Base-by-base conservation (phyloP, 228 moss, liverwort and hornwort genomes). In the Sphagnum fallax region DNA sequence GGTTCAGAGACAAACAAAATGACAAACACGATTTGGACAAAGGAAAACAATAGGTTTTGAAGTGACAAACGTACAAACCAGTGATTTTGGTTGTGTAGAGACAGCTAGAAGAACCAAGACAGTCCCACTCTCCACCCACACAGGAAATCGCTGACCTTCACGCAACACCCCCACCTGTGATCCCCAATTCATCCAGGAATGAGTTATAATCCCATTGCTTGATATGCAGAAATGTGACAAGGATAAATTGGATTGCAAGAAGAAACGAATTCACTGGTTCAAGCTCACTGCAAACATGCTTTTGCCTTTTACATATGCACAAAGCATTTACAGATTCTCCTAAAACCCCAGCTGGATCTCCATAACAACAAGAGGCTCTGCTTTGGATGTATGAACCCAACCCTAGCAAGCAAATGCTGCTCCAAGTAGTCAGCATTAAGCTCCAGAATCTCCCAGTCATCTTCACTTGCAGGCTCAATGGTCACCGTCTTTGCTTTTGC, bases 361-460 rank as follows among this genome's bases (percentile, higher is more conserved):
- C 32, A 32, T 32, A 2, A 32, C 32, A 32, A 32, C 32, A 32
- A 32, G 32, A 32, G 32, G 32, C 2, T 32, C 2, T 32, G 32
- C 32, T 32, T 32, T 32, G 32, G 32, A 32, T 32, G 32, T 8
- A 55, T 55, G 55, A 55, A 55, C 55, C 51, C 16, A 16, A 95
- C 95, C 87, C 87, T 75, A 71, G 90, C 86, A 52, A 98, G 67
- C 52, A 98, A 86, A 72, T 98, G 90, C 61, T 98, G 87, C 88
- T 98, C 98, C 4, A 98, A 85, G 71, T 90, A 98, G 70, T 89
- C 89, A 62, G 94, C 94, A 86, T 98, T 94, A 52, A 98, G 90
- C 80, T 98, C 98, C 77, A 98, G 75, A 81, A 98, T 83, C 70
- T 98, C 98, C 98, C 98, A 98, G 73, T 98, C 98, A 75, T 98